Base-by-base conservation (phyloP, 2,329 filamentous ascomycete species). In the Pseudogymnoascus sp. region DNA sequence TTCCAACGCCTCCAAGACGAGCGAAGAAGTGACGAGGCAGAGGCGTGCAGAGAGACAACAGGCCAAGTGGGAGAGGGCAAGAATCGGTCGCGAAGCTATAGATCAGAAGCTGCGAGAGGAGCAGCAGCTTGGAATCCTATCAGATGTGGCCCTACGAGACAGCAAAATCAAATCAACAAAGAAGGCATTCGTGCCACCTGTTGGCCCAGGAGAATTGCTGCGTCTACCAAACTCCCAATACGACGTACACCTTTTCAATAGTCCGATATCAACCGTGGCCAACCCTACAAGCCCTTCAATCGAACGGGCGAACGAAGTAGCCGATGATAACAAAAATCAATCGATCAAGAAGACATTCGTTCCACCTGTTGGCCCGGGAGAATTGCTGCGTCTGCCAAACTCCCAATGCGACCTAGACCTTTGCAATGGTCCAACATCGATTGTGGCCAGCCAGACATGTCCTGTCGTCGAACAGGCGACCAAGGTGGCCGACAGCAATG, bases 51-150 rank as follows among this genome's bases (percentile, higher is more conserved):
- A 96, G 74, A 86, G 95, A 53, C 87, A 87, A 65, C 83, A 90
- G 70, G 87, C 90, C 75, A 99, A 99, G 76, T 87, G 95, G 78
- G 93, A 98, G 73, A 84, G 95, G 69, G 95, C 95, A n/a, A 87
- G 89, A 67, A 85, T 88, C 61, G 92, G 97, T 74, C 86, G 91
- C 69, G 89, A 96, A 72, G 89, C 86, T 10, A 90, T 98, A 67
- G 87, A 93, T 67, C 82, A 87, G 71, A 90, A 87, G 64, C 78
- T 87, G 37, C 79, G 80, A 63, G 79, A 82, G 65, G 84, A 88
- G 65, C 63, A 35, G 63, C 43, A 59, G 37, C 53, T 61, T n/a
- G 50, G 19, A 6, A 33, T 26, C 16, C 35, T 40, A 12, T 22
- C 50, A 56, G 28, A 33, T 19, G 28, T 33, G 26, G 28, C 50